Percentiles rank a stretch among this genome's conserved stretches.
These are phyloP conservation scores for Austroboletus novae-zelandiae DNA, from an alignment of 1,284 basidiomycete species.

Conservation along the genomic window DNA sequence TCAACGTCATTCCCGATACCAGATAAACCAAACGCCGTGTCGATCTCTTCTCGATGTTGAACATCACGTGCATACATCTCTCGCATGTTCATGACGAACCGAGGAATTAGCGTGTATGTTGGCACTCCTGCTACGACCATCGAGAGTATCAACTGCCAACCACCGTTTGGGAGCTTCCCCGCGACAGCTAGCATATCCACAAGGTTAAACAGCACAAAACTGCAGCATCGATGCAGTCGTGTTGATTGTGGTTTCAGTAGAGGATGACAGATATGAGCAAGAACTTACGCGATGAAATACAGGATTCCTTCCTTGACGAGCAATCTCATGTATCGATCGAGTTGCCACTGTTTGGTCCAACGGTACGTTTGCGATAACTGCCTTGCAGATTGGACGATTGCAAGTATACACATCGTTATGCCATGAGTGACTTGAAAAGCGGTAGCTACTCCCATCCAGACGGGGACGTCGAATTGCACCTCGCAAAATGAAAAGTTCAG, in stretches of 20 bases:
- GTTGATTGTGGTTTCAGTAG: neutral
- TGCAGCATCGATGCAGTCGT: neutral
- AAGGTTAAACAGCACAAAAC: neutral
- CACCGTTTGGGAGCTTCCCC: too few relatives aligned
- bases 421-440: neutral
- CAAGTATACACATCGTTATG: neutral
- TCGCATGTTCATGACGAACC: neutral
- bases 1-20: too few relatives aligned
- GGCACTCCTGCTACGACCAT: neutral
- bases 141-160: too few relatives aligned
- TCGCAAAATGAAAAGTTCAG: neutral
- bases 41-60: neutral
- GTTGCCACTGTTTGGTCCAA: neutral
- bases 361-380: neutral
- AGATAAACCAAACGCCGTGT: too few relatives aligned
- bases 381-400: neutral
- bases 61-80: neutral
- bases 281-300: neutral
- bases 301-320: neutral
- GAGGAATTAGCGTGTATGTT: neutral
- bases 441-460: neutral
- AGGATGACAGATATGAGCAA: neutral
- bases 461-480: neutral
- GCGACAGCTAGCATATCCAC: neutral
- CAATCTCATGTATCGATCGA: neutral